These are phyloP conservation scores for Clitoria ternatea DNA, from an alignment of 306 rosid species.

Conservation along the genomic window DNA sequence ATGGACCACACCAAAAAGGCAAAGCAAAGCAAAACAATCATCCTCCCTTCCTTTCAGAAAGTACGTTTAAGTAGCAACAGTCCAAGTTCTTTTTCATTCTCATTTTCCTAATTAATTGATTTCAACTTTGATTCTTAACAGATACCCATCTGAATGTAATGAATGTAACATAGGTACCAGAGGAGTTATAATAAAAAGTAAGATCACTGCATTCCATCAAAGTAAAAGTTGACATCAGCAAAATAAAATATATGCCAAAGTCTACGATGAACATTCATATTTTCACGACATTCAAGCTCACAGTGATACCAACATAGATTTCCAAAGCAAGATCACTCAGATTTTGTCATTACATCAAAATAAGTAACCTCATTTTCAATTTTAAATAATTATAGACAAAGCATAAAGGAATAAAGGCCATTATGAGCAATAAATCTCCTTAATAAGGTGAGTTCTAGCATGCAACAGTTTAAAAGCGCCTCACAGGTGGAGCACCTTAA, in stretches of 20 bases:
- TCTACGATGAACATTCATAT: neutral
- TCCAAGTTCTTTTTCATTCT: neutral
- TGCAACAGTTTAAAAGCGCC: neutral
- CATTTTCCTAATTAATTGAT: neutral
- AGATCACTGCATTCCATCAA: neutral
- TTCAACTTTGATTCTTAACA: neutral
- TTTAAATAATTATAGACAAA: neutral
- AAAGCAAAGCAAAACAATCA: neutral
- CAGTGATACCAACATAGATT: neutral
- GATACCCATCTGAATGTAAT: neutral
- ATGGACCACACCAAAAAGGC: neutral
- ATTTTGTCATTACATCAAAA: constrained; percentile 1
- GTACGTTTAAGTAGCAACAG: neutral
- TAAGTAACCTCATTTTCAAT: neutral
- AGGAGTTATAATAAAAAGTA: neutral
- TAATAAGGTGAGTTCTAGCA: neutral
- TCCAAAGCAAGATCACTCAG: neutral
- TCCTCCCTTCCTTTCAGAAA: neutral
- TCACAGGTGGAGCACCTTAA: neutral
- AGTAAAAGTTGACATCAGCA: neutral
- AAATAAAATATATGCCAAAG: neutral
- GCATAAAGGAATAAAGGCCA: neutral
- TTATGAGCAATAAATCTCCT: neutral
- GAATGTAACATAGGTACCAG: neutral
- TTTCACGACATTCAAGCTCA: neutral